Conservation (phyloP, 768 basidiomycete genomes). For the Mycena rosella region DNA sequence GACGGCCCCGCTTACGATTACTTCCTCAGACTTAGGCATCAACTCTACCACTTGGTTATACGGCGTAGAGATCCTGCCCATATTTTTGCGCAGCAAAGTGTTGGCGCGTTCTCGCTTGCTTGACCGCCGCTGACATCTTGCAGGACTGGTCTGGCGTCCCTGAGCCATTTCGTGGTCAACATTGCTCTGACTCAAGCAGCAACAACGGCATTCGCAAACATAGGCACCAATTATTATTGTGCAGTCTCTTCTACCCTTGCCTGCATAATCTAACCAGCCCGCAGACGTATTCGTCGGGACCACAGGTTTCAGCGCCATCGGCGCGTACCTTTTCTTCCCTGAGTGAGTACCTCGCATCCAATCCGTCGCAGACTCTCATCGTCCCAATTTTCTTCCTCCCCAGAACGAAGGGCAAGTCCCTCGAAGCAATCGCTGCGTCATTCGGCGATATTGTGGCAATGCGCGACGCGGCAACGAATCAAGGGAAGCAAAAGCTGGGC, state of each 20-base stretch:
- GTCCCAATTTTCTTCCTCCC: no score
- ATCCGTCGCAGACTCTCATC: not conserved
- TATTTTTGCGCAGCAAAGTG: not conserved
- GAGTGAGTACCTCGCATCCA: not conserved
- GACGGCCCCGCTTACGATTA: not conserved
- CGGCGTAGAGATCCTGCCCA: not conserved
- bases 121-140: not conserved
- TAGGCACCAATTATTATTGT: not conserved
- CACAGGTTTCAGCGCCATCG: not conserved
- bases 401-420: not conserved
- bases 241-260: not conserved
- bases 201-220: not conserved
- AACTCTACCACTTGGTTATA: not conserved
- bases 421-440: constrained; percentile 1
- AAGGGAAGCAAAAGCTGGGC: not conserved
- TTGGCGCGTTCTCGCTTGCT: not conserved
- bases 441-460: not conserved
- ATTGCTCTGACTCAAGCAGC: not conserved
- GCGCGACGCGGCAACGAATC: not conserved
- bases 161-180: not conserved
- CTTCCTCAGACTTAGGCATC: not conserved
- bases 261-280: not conserved
- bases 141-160: not conserved
- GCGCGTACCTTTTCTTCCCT: not conserved
- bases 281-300: not conserved